Evolutionary conservation across 2,329 filamentous ascomycete species (phyloP), one percentile per base, ranked within the genome.

Genomic region (Bipolaris bicolor): DNA sequence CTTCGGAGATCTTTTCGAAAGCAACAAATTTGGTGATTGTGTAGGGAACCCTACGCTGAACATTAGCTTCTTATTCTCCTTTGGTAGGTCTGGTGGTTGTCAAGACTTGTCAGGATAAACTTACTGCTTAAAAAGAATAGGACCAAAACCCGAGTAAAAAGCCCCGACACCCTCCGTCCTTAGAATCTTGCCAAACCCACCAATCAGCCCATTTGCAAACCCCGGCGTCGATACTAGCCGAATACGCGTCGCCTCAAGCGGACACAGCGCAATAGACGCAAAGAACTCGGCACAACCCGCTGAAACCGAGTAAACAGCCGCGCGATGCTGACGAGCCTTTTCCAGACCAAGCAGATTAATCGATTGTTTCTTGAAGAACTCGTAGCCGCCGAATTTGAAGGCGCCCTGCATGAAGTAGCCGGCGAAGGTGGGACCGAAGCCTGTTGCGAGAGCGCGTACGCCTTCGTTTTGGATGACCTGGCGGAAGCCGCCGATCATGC

Each of bases 1-100:
- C 73, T 82, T 95, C 91, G 70, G 87, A 82, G 70, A 92, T 90
- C 86, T 94, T 94, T 83, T 96, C 91, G 86, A 87, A 95, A 72
- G 93, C 91, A 80, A 94, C 91, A 83, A 96, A 96, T 84, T 95
- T 95, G 85, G 91, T 84, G 89, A 95, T 93, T 79, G 91, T 96
- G 84, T 96, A 96, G 65, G 91, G 91, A 71, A 96, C 88, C 84
- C 89, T 91, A 5, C 4, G 22, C 3, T 24, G 5, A 5, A 24
- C 22, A 24, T 24, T 5, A 24, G 4, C 22, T 24, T 24, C 22
- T 5, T 22, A 22, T 22, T 22, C 5, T 22, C 22, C 22, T 22
- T 22, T 5, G 22, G 3, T 3, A 22, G n/a, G n/a, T 22, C 22
- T 22, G 3, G 22, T 22, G 22, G 22, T 22, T 22, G 22, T 3